Evolutionary conservation across 192 early-diverging fungal species (phyloP).

Genomic region (Gamsiella multidivaricata): DNA sequence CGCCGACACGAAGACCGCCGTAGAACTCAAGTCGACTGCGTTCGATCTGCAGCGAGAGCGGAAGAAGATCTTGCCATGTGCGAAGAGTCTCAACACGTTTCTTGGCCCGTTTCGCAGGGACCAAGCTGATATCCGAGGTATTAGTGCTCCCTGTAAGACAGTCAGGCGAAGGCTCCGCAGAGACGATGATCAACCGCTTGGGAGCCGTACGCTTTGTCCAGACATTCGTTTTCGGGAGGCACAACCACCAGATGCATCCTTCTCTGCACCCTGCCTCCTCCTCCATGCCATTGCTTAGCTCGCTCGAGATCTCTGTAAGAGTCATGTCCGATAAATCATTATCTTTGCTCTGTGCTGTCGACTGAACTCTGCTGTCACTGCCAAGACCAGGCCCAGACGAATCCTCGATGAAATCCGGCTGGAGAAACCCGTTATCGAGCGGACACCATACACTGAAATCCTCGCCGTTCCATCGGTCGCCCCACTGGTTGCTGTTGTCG

Average conservation of each 20-base stretch:
- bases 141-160: background rate
- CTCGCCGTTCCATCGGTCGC: constrained; percentile 68
- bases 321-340: background rate
- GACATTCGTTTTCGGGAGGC: constrained; percentile 27
- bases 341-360: background rate
- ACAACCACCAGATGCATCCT: constrained; percentile 42
- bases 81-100: background rate
- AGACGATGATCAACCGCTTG: constrained; percentile 21
- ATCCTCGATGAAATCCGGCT: constrained; percentile 3
- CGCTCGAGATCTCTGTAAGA: constrained; percentile 10
- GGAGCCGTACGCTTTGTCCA: constrained; percentile 41
- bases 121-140: background rate
- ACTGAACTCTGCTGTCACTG: background rate
- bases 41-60: constrained; percentile 35
- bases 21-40: constrained; percentile 37
- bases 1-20: constrained; percentile 31
- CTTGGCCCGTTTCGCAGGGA: background rate
- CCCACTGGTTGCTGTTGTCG: constrained; percentile 59
- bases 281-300: constrained; percentile 18
- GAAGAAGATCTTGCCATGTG: constrained; percentile 40
- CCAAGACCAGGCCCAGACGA: background rate
- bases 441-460: constrained; percentile 62
- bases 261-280: constrained; percentile 16
- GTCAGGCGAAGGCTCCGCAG: constrained; percentile 8
- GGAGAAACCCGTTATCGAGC: constrained; percentile 9